Base-by-base conservation (phyloP, 73 alveolate genomes). In the Breviolum minutum region DNA sequence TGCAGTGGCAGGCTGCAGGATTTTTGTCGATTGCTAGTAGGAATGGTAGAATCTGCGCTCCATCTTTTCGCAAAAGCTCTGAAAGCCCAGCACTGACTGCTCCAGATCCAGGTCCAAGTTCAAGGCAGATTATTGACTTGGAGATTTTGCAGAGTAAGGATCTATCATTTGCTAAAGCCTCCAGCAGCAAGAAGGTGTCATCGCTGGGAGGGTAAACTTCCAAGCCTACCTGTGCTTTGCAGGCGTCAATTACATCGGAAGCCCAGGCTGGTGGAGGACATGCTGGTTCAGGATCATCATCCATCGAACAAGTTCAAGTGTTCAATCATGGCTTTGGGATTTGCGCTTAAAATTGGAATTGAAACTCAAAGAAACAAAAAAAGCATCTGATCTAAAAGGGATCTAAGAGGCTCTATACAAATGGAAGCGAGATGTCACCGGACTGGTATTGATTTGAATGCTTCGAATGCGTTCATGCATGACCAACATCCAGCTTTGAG, bases 231-330 rank as follows among this genome's bases (percentile, higher is more conserved):
- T 64, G 98, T 16, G 98, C 91, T 24, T 71, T 64, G 90, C 88
- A 86, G 9, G 80, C 83, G 7, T 79, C 82, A 5, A 93, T 27
- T 32, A 93, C 20, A 13, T 76, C 93, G n/a, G 54, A 13, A 16
- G 98, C 98, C 98, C 98, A 93, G 24, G 16, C 92, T 19, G 98
- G 98, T 68, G 98, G 98, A 2, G 98, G 98, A 54, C 90, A 93
- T 20, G 98, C 98, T 2, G 98, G 98, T 24, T 93, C 98, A 17
- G 98, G 98, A 29, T 93, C 98, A 24, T 83, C 92, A 24, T 60
- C 74, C 92, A 83, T 83, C n/a, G 22, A 20, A 20, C 32, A 40
- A 40, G 54, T 40, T 40, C 54, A 40, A 40, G 54, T 40, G 54
- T 40, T 40, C 54, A 40, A 40, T 40, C 54, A 40, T 40, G 54